These are phyloP conservation scores for Peterozyma xylosa DNA, from an alignment of 805 yeast species.

Conservation along the genomic window DNA sequence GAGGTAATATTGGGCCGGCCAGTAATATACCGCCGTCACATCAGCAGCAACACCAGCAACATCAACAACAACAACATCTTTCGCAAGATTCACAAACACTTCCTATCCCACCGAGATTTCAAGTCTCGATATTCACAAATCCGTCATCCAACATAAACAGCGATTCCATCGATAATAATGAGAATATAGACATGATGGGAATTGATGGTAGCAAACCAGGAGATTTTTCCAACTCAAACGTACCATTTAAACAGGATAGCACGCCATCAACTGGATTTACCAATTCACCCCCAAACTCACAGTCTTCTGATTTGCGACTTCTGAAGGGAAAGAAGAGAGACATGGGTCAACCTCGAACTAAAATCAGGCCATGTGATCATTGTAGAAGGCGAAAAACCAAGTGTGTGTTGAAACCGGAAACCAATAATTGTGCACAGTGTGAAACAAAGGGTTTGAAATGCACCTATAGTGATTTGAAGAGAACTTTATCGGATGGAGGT, in stretches of 20 bases:
- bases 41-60: conserved; percentile 6
- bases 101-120: too few species aligned
- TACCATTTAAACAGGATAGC: conserved; percentile 2
- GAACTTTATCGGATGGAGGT: conserved; percentile 23
- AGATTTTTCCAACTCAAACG: not conserved
- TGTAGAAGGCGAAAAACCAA: conserved; percentile 76
- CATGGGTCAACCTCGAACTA: conserved; percentile 30
- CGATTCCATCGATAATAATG: too few species aligned
- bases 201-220: not conserved
- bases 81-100: too few species aligned
- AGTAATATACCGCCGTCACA: not conserved
- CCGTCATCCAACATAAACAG: too few species aligned
- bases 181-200: too few species aligned
- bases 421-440: conserved; percentile 66
- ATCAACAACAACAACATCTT: conserved; percentile 1
- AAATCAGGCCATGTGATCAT: conserved; percentile 71
- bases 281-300: conserved; percentile 2
- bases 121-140: too few species aligned
- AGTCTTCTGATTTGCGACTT: too few species aligned
- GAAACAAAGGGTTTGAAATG: conserved; percentile 69
- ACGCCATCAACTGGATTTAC: conserved; percentile 1
- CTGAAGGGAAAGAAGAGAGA: conserved; percentile 10
- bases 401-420: conserved; percentile 63
- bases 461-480: conserved; percentile 53
- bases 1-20: not conserved